A percentile compares a stretch with the other conserved stretches of the same genome.
phyloP scores from a whole-genome alignment of 176 grass and related monocot species.

The Aegilops bicornis region DNA sequence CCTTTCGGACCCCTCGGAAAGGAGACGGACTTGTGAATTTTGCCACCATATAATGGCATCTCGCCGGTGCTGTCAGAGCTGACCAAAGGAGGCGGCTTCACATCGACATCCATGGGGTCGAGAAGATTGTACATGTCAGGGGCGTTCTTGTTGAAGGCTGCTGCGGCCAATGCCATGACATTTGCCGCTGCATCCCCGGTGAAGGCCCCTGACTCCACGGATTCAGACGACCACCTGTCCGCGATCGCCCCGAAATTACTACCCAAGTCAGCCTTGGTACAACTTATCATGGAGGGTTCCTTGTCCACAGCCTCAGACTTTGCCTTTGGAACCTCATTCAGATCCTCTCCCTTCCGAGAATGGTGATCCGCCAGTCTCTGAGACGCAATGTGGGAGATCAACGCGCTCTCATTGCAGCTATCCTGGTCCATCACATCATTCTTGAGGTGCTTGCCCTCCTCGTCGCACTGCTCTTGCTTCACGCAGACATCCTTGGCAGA shows the following conservation, averaged over 20 bases:
- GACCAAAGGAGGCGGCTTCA: constrained; percentile 70
- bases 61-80: constrained; percentile 90
- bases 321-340: constrained; percentile 42
- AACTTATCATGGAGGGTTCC: constrained; percentile 53
- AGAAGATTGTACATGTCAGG: constrained; percentile 54
- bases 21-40: constrained; percentile 39
- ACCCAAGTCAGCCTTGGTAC: constrained; percentile 35
- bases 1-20: constrained; percentile 51
- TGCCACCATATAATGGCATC: constrained; percentile 48
- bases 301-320: constrained; percentile 50
- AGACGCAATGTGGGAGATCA: constrained; percentile 33
- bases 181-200: constrained; percentile 45
- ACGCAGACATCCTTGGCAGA: constrained; percentile 40
- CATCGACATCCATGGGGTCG: constrained; percentile 60
- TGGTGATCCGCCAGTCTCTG: constrained; percentile 26
- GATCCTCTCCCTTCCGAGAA: constrained; percentile 16
- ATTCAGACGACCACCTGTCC: constrained; percentile 55
- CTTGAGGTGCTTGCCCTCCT: constrained; percentile 59
- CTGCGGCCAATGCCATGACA: background rate
- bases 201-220: constrained; percentile 46
- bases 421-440: constrained; percentile 66
- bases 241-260: constrained; percentile 28
- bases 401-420: constrained; percentile 71
- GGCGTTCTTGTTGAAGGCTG: constrained; percentile 33
- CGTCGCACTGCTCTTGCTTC: constrained; percentile 60